Percentiles rank a stretch among this genome's conserved stretches.
Conservation (phyloP, 202 grass and related monocot genomes). For the Schoenoplectus tabernaemontani region DNA sequence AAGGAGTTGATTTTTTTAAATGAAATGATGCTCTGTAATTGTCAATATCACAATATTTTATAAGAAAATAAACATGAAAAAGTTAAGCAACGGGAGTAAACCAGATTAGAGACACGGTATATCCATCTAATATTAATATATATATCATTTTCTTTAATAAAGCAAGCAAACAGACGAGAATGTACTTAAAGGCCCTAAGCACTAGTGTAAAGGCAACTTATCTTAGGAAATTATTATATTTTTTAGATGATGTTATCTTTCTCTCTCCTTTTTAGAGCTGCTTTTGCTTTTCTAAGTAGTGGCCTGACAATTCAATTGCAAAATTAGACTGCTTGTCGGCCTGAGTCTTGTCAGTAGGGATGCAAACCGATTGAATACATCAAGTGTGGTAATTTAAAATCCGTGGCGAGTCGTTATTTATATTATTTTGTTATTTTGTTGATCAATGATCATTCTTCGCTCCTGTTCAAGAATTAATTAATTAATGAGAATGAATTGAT, state of each 20-base stretch:
- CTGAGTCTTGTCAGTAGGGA: neutral
- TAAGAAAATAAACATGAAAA: too few relatives aligned
- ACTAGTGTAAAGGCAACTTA: slow-evolving; percentile 1
- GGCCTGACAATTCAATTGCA: neutral
- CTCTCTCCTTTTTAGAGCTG: neutral
- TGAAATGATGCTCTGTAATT: too few relatives aligned
- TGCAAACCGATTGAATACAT: too few relatives aligned
- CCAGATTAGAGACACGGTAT: neutral
- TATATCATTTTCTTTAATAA: neutral
- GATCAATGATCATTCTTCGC: too few relatives aligned
- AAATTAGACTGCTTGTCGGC: neutral
- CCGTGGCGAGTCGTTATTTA: too few relatives aligned
- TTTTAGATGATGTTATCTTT: neutral
- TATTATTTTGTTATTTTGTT: too few relatives aligned
- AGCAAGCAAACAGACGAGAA: slow-evolving; percentile 4
- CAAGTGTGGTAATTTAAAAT: too few relatives aligned
- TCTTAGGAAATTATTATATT: neutral
- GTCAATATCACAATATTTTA: too few relatives aligned
- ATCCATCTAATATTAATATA: neutral
- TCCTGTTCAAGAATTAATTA: too few relatives aligned
- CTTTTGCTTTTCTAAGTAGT: slow-evolving; percentile 7
- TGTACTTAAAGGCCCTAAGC: slow-evolving; percentile 23
- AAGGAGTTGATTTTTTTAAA: neutral
- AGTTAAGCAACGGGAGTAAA: neutral
- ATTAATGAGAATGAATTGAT: neutral